These are phyloP conservation scores for Centrapalus pauciflorus DNA, from an alignment of 129 eudicot genomes.

Conservation along the genomic window DNA sequence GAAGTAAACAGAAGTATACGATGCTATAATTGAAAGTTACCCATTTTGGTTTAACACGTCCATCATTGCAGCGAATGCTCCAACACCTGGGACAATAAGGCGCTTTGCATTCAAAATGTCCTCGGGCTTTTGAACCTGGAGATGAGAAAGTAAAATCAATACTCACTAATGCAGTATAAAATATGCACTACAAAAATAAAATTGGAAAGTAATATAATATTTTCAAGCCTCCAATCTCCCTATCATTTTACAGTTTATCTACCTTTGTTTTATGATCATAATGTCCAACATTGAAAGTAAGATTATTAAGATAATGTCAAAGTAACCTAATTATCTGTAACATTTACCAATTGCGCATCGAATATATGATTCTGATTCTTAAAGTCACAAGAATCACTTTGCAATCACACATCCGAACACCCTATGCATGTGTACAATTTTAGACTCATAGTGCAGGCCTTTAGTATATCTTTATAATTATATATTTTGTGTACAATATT, in stretches of 20 bases:
- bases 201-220: not conserved
- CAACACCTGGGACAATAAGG: conserved; percentile 93
- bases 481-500: too few species aligned
- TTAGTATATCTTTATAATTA: too few species aligned
- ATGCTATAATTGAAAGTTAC: conserved; percentile 23
- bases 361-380: too few species aligned
- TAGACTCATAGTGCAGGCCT: too few species aligned
- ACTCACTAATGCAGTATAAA: not conserved
- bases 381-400: too few species aligned
- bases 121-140: conserved; percentile 81
- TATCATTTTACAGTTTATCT: not conserved
- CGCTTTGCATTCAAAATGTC: conserved; percentile 85
- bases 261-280: too few species aligned
- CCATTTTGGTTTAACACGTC: conserved; percentile 68
- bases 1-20: not conserved
- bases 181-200: not conserved
- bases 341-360: too few species aligned
- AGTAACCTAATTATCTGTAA: too few species aligned
- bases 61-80: conserved; percentile 98
- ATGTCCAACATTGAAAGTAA: too few species aligned
- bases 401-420: too few species aligned
- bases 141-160: not conserved
- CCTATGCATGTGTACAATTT: too few species aligned
- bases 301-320: too few species aligned
- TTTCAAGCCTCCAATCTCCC: not conserved